These are phyloP conservation scores for Candida stauntonica DNA, from an alignment of 805 yeast genomes.

Conservation along the genomic window DNA sequence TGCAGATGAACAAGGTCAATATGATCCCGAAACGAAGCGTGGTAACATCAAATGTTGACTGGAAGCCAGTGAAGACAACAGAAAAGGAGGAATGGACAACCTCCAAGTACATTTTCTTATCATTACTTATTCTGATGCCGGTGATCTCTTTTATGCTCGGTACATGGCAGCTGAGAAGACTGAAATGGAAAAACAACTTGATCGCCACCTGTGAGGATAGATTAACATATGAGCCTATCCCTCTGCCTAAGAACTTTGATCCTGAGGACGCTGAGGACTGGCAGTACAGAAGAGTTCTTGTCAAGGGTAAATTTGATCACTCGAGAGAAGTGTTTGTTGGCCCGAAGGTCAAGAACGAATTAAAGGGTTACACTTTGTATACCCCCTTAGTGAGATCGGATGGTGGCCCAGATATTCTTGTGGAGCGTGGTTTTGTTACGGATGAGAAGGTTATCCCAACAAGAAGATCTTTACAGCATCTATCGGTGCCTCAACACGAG, in stretches of 20 bases:
- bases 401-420: slow-evolving; percentile 71
- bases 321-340: slow-evolving; percentile 88
- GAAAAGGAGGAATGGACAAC: slow-evolving; percentile 29
- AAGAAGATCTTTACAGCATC: slow-evolving; percentile 54
- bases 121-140: slow-evolving; percentile 66
- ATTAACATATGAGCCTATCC: slow-evolving; percentile 65
- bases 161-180: slow-evolving; percentile 85
- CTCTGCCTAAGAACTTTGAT: slow-evolving; percentile 62
- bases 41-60: slow-evolving; percentile 72
- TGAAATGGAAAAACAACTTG: slow-evolving; percentile 83
- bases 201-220: slow-evolving; percentile 82
- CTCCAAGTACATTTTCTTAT: slow-evolving; percentile 32
- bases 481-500: slow-evolving; percentile 60
- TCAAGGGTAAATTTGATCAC: slow-evolving; percentile 77
- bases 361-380: slow-evolving; percentile 71
- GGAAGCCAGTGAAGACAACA: slow-evolving; percentile 69
- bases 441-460: slow-evolving; percentile 61
- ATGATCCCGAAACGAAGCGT: slow-evolving; percentile 26
- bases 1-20: neutral
- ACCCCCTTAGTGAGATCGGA: slow-evolving; percentile 76
- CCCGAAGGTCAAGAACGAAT: slow-evolving; percentile 71
- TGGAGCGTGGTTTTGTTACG: slow-evolving; percentile 90
- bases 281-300: slow-evolving; percentile 75
- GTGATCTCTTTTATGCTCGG: slow-evolving; percentile 81
- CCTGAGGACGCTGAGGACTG: slow-evolving; percentile 66